Evolutionary conservation across 1,139 yeast species (phyloP), one percentile per base, ranked within the genome.

Genomic region (Ogataea hybrid): DNA sequence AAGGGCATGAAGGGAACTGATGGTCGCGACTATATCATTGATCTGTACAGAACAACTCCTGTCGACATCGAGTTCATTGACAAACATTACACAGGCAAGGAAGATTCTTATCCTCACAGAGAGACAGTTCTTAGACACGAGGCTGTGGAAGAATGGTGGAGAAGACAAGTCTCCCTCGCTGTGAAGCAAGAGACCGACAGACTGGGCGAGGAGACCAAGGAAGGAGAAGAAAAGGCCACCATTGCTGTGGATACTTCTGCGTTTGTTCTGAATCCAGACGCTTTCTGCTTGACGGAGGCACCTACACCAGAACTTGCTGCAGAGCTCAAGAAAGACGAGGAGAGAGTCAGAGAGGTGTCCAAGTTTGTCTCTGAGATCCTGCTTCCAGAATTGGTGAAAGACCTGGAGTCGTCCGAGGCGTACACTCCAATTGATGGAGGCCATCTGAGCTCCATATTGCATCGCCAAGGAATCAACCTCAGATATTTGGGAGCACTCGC

Each of bases 131-230:
- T 92, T 38, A 81, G 98, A 68, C 82, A 81, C 48, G 97, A 92
- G 67, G 92, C 96, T 10, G 79, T 92, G 40, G 90, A 83, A 54
- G 87, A 82, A 56, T 90, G 96, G 96, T 88, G 95, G 84, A 77
- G 77, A 58, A 66, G 79, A 52, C 79, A 82, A 57, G 75, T 83
- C 8, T 78, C 84, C 16, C 74, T 70, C 18, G 73, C 77, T 37
- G 64, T 60, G 51, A 77, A 75, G 53, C 64, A 61, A 2, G 79
- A 77, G 52, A 68, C 80, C 25, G 80, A 74, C 38, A 63, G 62
- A 39, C 61, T 74, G 37, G 84, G 75, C 50, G 71, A 70, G 23
- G 65, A 65, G 40, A 54, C 58, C 22, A 49, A 54, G 6, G 44
- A 49, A 10, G 48, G 38, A 11, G 42, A 55, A 44, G 53, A 54